Percentiles rank a stretch among this genome's conserved stretches.
phyloP scores from a whole-genome alignment of 139 green algal genomes.

The Protoeuglena noctilucae region DNA sequence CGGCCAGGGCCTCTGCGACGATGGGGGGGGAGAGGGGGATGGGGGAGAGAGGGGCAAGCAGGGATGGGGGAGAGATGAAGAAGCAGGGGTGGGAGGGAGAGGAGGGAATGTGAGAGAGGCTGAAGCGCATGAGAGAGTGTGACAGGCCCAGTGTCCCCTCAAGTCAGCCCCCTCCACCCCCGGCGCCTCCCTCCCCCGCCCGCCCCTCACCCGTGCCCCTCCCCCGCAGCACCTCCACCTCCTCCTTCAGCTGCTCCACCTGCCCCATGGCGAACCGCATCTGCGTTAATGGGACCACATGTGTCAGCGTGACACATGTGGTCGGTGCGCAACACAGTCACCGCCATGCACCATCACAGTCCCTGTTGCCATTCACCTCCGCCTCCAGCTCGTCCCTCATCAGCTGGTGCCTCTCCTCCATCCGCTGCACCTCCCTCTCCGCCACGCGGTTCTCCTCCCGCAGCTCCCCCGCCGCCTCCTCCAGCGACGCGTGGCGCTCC shows the following conservation, averaged over 20 bases:
- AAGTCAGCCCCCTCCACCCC: no score
- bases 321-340: not conserved
- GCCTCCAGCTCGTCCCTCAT: slow-evolving; percentile 8
- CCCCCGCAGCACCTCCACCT: slow-evolving; percentile 4
- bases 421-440: slow-evolving; percentile 16
- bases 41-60: no score
- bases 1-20: no score
- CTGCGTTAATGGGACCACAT: not conserved
- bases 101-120: no score
- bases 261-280: not conserved
- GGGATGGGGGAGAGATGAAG: no score
- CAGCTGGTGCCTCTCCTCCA: slow-evolving; percentile 5
- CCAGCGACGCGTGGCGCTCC: slow-evolving; percentile 26
- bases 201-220: no score
- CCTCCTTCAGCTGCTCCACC: not conserved
- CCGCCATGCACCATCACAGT: not conserved
- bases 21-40: no score
- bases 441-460: slow-evolving; percentile 40
- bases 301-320: not conserved
- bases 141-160: no score
- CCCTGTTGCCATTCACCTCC: slow-evolving; percentile 5
- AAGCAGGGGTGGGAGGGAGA: no score
- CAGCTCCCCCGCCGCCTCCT: slow-evolving; percentile 32
- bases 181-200: no score
- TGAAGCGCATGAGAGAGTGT: no score